Percentiles rank a stretch among this genome's conserved stretches.
phyloP scores from a whole-genome alignment of 1,284 basidiomycete species.

The Leccinum pallidistipes region DNA sequence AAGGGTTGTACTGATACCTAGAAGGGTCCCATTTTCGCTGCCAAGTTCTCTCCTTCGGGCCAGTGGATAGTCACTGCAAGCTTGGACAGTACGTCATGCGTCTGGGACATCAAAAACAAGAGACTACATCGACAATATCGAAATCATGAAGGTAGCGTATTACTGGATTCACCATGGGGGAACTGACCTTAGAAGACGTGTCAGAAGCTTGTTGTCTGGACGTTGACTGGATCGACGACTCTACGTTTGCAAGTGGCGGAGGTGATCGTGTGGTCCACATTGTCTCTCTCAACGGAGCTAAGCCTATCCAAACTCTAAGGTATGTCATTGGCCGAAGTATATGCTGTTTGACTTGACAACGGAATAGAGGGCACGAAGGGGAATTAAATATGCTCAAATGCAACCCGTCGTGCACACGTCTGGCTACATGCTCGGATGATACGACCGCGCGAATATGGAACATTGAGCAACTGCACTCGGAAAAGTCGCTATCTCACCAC shows the following conservation, averaged over 20 bases:
- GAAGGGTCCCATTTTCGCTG: constrained; percentile 76
- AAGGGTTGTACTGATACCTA: constrained; percentile 20
- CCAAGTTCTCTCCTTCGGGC: constrained; percentile 69
- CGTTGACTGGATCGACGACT: constrained; percentile 76
- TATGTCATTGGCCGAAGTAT: constrained; percentile 36
- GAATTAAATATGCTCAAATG: constrained; percentile 80
- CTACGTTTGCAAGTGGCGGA: constrained; percentile 72
- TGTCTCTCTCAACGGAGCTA: constrained; percentile 50
- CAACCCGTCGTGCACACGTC: constrained; percentile 59
- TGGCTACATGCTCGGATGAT: constrained; percentile 84
- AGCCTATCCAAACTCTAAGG: constrained; percentile 58
- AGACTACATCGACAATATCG: constrained; percentile 59
- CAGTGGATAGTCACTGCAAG: constrained; percentile 71
- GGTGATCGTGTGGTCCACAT: constrained; percentile 68
- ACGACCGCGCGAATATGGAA: constrained; percentile 76
- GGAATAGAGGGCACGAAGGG: constrained; percentile 64
- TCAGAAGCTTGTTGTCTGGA: constrained; percentile 70
- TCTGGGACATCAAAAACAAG: constrained; percentile 75
- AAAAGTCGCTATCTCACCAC: constrained; percentile 28
- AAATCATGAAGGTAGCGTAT: constrained; percentile 59
- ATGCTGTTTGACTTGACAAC: constrained; percentile 11
- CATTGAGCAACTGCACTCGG: constrained; percentile 38
- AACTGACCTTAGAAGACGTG: constrained; percentile 15
- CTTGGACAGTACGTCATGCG: constrained; percentile 69
- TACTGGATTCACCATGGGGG: background rate